A percentile compares a stretch with the other conserved stretches of the same genome.
phyloP scores from a whole-genome alignment of 2,329 filamentous ascomycete genomes.

The Didymella sp. region DNA sequence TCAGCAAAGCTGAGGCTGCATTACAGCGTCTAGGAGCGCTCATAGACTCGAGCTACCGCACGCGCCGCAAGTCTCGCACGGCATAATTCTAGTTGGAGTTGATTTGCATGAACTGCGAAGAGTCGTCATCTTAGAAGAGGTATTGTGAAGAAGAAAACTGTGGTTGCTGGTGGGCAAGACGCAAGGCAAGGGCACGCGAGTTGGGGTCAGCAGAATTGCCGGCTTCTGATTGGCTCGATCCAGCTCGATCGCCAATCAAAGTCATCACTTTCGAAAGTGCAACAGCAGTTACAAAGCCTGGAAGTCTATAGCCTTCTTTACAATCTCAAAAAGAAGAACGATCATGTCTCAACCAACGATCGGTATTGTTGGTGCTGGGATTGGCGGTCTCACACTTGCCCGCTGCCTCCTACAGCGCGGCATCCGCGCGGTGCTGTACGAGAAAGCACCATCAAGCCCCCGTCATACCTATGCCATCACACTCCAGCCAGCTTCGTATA shows the following conservation, averaged over 20 bases:
- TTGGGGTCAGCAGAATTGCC: not conserved
- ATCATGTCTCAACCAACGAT: conserved; percentile 40
- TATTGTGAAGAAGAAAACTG: too few species aligned
- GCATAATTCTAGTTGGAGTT: too few species aligned
- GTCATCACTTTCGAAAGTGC: conserved; percentile 1
- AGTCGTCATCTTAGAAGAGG: too few species aligned
- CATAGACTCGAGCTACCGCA: too few species aligned
- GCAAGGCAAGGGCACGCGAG: not conserved
- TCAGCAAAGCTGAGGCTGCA: too few species aligned
- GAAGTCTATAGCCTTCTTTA: not conserved
- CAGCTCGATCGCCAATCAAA: conserved; percentile 5
- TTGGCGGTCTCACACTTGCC: conserved; percentile 54
- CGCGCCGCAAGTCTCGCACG: too few species aligned
- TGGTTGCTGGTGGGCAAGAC: too few species aligned
- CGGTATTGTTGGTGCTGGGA: conserved; percentile 54
- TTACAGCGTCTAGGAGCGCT: too few species aligned
- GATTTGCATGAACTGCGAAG: not conserved
- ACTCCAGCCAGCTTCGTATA: conserved; percentile 43
- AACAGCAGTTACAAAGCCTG: not conserved
- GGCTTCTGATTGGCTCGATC: conserved; percentile 16
- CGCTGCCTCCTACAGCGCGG: conserved; percentile 44
- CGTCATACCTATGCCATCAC: conserved; percentile 52
- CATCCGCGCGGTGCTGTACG: conserved; percentile 45
- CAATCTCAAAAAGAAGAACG: not conserved
- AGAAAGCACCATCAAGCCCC: conserved; percentile 35